A percentile compares a stretch with the other conserved stretches of the same genome.
Evolutionary conservation across 805 yeast genomes (phyloP).

Genomic region (Candida koratica): DNA sequence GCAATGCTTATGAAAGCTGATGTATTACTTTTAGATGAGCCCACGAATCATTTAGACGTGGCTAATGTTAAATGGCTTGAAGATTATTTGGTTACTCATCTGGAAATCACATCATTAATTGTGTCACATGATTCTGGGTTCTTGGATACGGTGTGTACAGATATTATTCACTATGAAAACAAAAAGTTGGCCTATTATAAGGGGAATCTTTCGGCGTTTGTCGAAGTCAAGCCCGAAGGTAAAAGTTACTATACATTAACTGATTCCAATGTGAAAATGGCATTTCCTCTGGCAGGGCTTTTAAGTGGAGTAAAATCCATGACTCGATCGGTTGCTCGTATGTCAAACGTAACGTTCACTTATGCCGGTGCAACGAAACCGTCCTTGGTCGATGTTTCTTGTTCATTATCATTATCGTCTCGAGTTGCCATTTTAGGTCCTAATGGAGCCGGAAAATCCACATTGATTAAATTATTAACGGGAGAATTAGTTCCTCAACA

Average conservation of each 20-base stretch:
- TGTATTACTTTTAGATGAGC: conserved; percentile 91
- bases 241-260: conserved; percentile 92
- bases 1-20: conserved; percentile 98
- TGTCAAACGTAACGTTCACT: conserved; percentile 78
- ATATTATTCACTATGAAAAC: conserved; percentile 93
- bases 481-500: conserved; percentile 83
- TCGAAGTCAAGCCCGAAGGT: conserved; percentile 90
- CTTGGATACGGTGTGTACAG: conserved; percentile 93
- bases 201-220: conserved; percentile 93
- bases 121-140: conserved; percentile 98
- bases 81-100: conserved; percentile 77
- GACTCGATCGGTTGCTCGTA: conserved; percentile 88
- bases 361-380: conserved; percentile 91
- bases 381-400: conserved; percentile 71
- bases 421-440: conserved; percentile 97
- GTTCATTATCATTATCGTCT: conserved; percentile 91
- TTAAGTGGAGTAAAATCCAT: conserved; percentile 94
- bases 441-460: conserved; percentile 98
- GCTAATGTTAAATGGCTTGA: conserved; percentile 90
- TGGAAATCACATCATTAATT: conserved; percentile 87
- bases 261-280: conserved; percentile 91
- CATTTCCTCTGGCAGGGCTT: conserved; percentile 97
- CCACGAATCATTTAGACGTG: conserved; percentile 97
- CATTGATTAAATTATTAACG: conserved; percentile 87
- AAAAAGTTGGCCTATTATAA: conserved; percentile 92